Base-by-base conservation (phyloP, 805 yeast species). In the Cyberlindnera galapagoensis region DNA sequence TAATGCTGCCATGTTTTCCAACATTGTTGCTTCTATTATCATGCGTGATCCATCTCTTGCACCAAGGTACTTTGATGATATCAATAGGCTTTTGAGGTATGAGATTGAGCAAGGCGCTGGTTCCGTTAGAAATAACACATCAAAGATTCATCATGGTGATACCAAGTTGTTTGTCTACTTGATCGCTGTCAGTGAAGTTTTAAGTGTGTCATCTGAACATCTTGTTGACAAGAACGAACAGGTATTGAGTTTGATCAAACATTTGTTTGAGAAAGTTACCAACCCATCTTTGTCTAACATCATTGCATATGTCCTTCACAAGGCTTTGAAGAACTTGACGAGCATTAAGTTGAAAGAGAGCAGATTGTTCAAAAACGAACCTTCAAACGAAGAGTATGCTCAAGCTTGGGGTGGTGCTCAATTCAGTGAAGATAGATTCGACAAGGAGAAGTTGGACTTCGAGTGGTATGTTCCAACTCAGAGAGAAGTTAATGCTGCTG, bases 41-140 rank as follows among this genome's bases (percentile, higher is more conserved):
- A 75, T 77, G 40, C 70, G 85, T 26, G 75, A 78, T 28, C 41
- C 41, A 8, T 17, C 38, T 0, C 28, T 52, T 17, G 46, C 60
- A 12, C 15, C 16, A 5, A 34, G 34, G n/a, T 42, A 59, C 9
- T 56, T 60, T 33, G 30, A 41, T 2, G 39, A 36, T 8, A 33
- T 63, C 17, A 40, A 51, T n/a, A 39, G 62, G 5, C 68, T 68
- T 32, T 76, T 88, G 17, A 61, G 65, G 22, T 74, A 68, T 21
- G 95, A 90, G 49, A 65, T 90, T 14, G 60, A 61, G 9, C 84
- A 78, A 42, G 82, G 88, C 42, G 97, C 97, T 0, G 97, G 97
- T 4, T 57, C 71, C 1, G 62, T 77, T 0, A 69, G 95, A 52
- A 69, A 55, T 25, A 74, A 65, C 5, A 74, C 80, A 0, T 62